Evolutionary conservation across 2,329 filamentous ascomycete genomes (phyloP).

Genomic region (Dryadomyces sulphureus): DNA sequence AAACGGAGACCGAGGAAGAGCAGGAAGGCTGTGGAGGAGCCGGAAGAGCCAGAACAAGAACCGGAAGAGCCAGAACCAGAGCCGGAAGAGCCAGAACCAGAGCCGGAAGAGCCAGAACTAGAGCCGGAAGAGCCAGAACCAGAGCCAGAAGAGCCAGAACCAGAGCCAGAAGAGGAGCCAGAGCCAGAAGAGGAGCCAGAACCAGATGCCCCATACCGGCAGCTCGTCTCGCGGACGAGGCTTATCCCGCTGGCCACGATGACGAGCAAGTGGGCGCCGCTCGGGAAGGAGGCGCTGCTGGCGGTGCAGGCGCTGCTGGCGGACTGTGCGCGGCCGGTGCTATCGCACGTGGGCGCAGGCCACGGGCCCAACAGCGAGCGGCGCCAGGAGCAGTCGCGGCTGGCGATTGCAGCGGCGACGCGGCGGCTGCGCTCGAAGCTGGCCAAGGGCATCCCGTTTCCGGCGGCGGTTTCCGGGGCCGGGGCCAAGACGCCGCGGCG

Average conservation of each 20-base stretch:
- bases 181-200: not conserved
- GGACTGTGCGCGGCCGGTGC: slow-evolving; percentile 45
- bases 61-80: not conserved
- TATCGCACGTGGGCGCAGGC: slow-evolving; percentile 37
- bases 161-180: not conserved
- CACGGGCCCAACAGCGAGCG: slow-evolving; percentile 16
- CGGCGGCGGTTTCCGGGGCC: slow-evolving; percentile 18
- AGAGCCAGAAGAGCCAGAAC: not conserved
- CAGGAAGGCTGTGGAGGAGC: no score
- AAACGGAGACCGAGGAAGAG: not conserved
- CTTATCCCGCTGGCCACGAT: slow-evolving; percentile 49
- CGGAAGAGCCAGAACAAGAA: not conserved
- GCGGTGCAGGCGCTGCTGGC: slow-evolving; percentile 40
- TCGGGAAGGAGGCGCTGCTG: slow-evolving; percentile 38
- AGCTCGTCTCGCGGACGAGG: slow-evolving; percentile 34
- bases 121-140: not conserved
- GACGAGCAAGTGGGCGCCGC: slow-evolving; percentile 50
- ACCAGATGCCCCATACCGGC: slow-evolving; percentile 23
- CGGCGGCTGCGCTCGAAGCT: slow-evolving; percentile 43
- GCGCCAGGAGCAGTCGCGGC: slow-evolving; percentile 36
- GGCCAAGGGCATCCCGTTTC: slow-evolving; percentile 49
- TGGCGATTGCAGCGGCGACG: slow-evolving; percentile 39
- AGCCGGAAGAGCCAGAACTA: not conserved
- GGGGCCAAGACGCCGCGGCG: not conserved
- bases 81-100: not conserved